Evolutionary conservation across 2,329 filamentous ascomycete species (phyloP).

Genomic region (Zasmidium cellare): DNA sequence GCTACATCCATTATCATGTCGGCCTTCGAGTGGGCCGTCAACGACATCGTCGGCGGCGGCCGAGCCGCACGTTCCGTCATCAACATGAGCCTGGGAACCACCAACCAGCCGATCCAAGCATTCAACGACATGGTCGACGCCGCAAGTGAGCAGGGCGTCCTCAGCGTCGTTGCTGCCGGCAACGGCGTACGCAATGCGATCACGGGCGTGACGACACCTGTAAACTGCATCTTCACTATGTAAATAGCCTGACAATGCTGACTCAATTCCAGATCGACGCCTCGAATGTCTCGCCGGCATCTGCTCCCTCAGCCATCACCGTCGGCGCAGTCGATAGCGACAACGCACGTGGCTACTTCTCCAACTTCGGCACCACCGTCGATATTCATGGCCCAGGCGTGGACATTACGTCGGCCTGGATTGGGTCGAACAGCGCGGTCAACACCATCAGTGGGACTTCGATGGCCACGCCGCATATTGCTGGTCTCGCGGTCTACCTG

Average conservation of each 20-base stretch:
- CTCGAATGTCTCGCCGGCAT: constrained; percentile 33
- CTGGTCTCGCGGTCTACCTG: background rate
- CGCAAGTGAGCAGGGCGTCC: constrained; percentile 50
- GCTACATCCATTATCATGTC: constrained; percentile 55
- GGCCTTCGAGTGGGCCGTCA: constrained; percentile 57
- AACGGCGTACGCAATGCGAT: constrained; percentile 40
- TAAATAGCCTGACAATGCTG: too few species aligned
- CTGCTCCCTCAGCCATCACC: constrained; percentile 37
- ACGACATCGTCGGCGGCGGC: constrained; percentile 30
- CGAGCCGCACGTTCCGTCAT: constrained; percentile 48
- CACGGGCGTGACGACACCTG: too few species aligned
- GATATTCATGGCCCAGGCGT: constrained; percentile 42
- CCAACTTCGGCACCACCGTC: constrained; percentile 40
- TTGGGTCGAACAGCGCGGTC: constrained; percentile 45
- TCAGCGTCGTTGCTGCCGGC: constrained; percentile 58
- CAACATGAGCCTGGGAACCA: constrained; percentile 58
- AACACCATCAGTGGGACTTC: constrained; percentile 58
- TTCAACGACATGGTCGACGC: constrained; percentile 54
- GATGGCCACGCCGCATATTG: constrained; percentile 59
- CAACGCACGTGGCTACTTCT: constrained; percentile 36
- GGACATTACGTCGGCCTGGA: constrained; percentile 48
- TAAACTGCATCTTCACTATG: too few species aligned
- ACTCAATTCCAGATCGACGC: constrained; percentile 18
- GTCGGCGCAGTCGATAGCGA: constrained; percentile 37
- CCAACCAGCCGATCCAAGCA: constrained; percentile 38